Evolutionary conservation across 371 early-diverging fungal genomes (phyloP).

Genomic region (Mucor racemosus): DNA sequence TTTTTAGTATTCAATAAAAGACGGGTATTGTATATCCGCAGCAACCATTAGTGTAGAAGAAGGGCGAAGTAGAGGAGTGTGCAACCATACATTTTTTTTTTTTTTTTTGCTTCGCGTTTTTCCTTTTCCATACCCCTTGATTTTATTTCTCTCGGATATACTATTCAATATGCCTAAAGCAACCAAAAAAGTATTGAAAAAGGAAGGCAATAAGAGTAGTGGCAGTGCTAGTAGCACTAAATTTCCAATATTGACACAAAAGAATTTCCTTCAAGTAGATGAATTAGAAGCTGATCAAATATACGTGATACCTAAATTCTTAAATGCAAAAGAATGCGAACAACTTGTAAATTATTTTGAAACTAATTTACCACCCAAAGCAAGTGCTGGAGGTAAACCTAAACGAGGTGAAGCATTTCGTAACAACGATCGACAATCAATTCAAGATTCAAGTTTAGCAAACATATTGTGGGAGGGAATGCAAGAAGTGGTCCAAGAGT

Average conservation of each 20-base stretch:
- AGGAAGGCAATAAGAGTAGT: background rate
- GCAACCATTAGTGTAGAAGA: too few relatives aligned
- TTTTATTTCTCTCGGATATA: background rate
- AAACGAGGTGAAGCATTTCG: conserved; percentile 71
- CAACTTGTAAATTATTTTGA: conserved; percentile 49
- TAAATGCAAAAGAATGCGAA: conserved; percentile 49
- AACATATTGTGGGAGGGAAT: conserved; percentile 67
- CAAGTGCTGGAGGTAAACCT: conserved; percentile 36
- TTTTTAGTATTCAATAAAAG: background rate
- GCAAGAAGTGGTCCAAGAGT: conserved; percentile 31
- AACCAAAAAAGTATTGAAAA: background rate
- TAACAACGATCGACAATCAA: conserved; percentile 70
- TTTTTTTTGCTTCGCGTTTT: background rate
- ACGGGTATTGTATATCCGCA: background rate
- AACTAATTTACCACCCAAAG: conserved; percentile 40
- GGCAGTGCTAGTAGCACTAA: conserved; percentile 2
- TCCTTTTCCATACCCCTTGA: background rate
- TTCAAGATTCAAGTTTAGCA: conserved; percentile 58
- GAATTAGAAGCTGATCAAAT: conserved; percentile 54
- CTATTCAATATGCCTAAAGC: background rate
- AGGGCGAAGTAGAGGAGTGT: too few relatives aligned
- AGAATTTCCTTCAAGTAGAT: conserved; percentile 24
- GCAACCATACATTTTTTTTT: too few relatives aligned
- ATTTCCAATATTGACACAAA: conserved; percentile 15
- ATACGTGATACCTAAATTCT: conserved; percentile 52